Base-by-base conservation (phyloP, 257 asterid genomes). In the Verbascum thapsus region DNA sequence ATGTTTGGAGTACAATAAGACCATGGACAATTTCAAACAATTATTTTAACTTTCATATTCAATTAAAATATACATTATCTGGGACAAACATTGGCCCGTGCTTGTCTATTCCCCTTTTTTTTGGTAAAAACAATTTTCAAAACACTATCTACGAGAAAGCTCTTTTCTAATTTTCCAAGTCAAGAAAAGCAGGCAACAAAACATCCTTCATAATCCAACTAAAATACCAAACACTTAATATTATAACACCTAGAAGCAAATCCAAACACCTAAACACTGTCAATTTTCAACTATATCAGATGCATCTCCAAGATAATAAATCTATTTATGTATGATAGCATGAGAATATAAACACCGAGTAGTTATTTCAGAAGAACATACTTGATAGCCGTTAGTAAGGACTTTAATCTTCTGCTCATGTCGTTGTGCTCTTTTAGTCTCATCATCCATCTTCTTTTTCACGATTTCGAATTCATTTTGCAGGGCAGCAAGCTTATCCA, bases 301-400 rank as follows among this genome's bases (percentile, higher is more conserved):
- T 18, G 68, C 53, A 13, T 45, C 22, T 20, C n/a, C n/a, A n/a
- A 49, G 34, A 40, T 13, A 19, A 56, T 39, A 43, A 19, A 23
- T 18, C 61, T 37, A n/a, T 12, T n/a, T 58, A 26, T 37, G 44
- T 15, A 37, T 39, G 49, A 38, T 15, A 51, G n/a, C 43, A 64
- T 40, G 61, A 70, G 9, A 23, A 66, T 13, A 19, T 62, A 26
- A 40, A 66, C 43, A 47, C 15, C 19, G 65, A 58, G 56, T 22
- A 64, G 63, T 42, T 59, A 19, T 23, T 34, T 7, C 59, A 67
- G 67, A 70, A 63, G 59, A 57, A 37, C 67, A 61, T 78, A 88
- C 98, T 80, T 88, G 96, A 72, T 94, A 94, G 74, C 99, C 98
- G 57, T 81, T 86, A 1, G 98, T 94, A 45, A 94, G 88, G 69